Evolutionary conservation across 345 rosid species (phyloP).

Genomic region (Arabidopsis thaliana): DNA sequence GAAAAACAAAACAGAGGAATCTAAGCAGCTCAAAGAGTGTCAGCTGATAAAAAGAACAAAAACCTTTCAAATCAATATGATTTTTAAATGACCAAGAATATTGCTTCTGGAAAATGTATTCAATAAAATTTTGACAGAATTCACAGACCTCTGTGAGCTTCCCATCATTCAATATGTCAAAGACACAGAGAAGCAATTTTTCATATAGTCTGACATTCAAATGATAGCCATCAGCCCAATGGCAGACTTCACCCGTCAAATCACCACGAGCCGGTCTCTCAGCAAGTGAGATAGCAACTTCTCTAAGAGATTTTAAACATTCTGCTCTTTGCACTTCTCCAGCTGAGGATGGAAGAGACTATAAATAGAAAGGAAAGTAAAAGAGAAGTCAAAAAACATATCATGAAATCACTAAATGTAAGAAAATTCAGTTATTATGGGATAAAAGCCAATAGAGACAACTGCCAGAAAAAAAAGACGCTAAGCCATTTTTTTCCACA

Average conservation of each 20-base stretch:
- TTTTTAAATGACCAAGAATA: conserved; percentile 10
- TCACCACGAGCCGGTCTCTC: conserved; percentile 98
- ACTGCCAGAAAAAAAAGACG: conserved; percentile 4
- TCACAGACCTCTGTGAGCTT: conserved; percentile 86
- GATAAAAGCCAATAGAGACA: conserved; percentile 17
- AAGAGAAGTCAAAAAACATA: conserved; percentile 9
- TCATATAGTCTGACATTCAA: conserved; percentile 88
- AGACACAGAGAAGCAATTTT: conserved; percentile 89
- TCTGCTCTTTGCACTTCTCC: conserved; percentile 96
- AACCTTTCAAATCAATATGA: conserved; percentile 15
- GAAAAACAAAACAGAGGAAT: neutral
- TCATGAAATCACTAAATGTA: conserved; percentile 15
- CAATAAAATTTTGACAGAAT: conserved; percentile 22
- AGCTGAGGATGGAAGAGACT: conserved; percentile 81
- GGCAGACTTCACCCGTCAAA: conserved; percentile 98
- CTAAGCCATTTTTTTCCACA: neutral
- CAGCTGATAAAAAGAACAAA: conserved; percentile 12
- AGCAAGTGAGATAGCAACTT: conserved; percentile 88
- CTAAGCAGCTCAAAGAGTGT: conserved; percentile 24
- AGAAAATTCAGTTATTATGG: conserved; percentile 19
- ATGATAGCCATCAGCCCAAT: conserved; percentile 99
- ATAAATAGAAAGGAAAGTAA: conserved; percentile 27
- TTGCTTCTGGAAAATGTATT: conserved; percentile 19
- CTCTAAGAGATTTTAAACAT: conserved; percentile 87
- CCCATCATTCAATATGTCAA: conserved; percentile 94